phyloP scores from a whole-genome alignment of 805 yeast genomes.

The Yarrowia sp. region DNA sequence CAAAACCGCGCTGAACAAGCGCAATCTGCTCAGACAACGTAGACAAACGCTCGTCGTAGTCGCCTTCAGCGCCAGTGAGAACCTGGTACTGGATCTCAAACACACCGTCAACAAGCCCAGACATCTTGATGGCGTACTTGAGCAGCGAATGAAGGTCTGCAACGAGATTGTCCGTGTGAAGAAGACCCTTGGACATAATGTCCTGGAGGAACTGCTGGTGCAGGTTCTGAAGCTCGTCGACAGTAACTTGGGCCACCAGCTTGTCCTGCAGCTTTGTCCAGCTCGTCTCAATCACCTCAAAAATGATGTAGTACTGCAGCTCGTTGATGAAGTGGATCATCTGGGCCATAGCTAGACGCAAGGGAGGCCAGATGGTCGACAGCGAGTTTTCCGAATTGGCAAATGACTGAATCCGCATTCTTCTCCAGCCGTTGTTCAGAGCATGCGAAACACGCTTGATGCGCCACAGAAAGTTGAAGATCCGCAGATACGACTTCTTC shows the following conservation, averaged over 20 bases:
- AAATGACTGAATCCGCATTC: constrained; percentile 31
- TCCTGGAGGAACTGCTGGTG: constrained; percentile 38
- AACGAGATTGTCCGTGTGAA: constrained; percentile 34
- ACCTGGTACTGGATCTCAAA: constrained; percentile 32
- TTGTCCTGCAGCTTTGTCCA: constrained; percentile 38
- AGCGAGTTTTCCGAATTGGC: neutral
- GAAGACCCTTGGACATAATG: constrained; percentile 39
- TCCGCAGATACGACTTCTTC: constrained; percentile 58
- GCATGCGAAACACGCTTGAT: constrained; percentile 60
- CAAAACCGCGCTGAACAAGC: constrained; percentile 31
- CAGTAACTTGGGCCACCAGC: constrained; percentile 34
- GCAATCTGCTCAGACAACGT: constrained; percentile 29
- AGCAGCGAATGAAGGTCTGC: constrained; percentile 39
- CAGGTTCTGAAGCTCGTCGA: constrained; percentile 39
- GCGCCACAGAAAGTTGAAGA: constrained; percentile 85
- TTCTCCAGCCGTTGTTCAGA: constrained; percentile 51
- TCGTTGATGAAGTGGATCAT: constrained; percentile 41
- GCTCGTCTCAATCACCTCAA: constrained; percentile 42
- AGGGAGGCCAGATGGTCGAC: neutral
- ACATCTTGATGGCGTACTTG: constrained; percentile 35
- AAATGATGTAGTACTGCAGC: constrained; percentile 40
- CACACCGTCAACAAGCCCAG: constrained; percentile 32
- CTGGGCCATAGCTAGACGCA: constrained; percentile 24
- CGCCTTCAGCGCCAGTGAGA: constrained; percentile 7
- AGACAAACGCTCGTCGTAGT: constrained; percentile 29